A percentile compares a stretch with the other conserved stretches of the same genome.
Evolutionary conservation across 2,329 filamentous ascomycete genomes (phyloP).

Genomic region (Calonectria leucothoes): DNA sequence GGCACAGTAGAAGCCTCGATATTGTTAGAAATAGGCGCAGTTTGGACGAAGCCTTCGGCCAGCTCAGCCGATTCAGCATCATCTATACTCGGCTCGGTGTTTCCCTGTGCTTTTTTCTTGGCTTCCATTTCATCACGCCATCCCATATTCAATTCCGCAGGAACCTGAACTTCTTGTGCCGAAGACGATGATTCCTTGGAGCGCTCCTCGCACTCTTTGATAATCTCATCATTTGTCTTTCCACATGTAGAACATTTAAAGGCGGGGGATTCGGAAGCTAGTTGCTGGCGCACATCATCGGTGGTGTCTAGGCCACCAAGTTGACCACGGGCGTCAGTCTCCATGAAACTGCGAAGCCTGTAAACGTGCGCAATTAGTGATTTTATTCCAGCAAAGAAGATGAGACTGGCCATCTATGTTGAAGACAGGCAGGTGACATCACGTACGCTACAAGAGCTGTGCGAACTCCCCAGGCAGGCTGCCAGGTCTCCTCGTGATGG

Average conservation of each 20-base stretch:
- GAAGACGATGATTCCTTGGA: slow-evolving; percentile 53
- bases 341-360: slow-evolving; percentile 88
- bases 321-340: slow-evolving; percentile 87
- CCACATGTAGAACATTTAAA: slow-evolving; percentile 80
- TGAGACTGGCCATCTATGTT: too few species aligned
- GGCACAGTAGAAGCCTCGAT: not conserved
- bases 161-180: slow-evolving; percentile 59
- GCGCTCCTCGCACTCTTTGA: slow-evolving; percentile 75
- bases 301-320: slow-evolving; percentile 87
- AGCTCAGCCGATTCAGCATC: slow-evolving; percentile 60
- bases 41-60: slow-evolving; percentile 69
- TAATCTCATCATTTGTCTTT: slow-evolving; percentile 78
- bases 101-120: slow-evolving; percentile 27
- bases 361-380: slow-evolving; percentile 11
- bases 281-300: slow-evolving; percentile 72
- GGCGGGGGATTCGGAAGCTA: slow-evolving; percentile 73
- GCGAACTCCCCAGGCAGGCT: slow-evolving; percentile 95
- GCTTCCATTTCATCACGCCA: slow-evolving; percentile 78
- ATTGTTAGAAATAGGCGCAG: slow-evolving; percentile 41
- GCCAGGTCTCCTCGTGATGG: slow-evolving; percentile 98
- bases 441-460: slow-evolving; percentile 81
- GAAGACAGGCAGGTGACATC: slow-evolving; percentile 47
- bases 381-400: not conserved
- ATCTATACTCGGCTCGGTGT: slow-evolving; percentile 36
- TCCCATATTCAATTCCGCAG: slow-evolving; percentile 71